phyloP scores from a whole-genome alignment of 2,329 filamentous ascomycete genomes.

The Epichloe sibirici region DNA sequence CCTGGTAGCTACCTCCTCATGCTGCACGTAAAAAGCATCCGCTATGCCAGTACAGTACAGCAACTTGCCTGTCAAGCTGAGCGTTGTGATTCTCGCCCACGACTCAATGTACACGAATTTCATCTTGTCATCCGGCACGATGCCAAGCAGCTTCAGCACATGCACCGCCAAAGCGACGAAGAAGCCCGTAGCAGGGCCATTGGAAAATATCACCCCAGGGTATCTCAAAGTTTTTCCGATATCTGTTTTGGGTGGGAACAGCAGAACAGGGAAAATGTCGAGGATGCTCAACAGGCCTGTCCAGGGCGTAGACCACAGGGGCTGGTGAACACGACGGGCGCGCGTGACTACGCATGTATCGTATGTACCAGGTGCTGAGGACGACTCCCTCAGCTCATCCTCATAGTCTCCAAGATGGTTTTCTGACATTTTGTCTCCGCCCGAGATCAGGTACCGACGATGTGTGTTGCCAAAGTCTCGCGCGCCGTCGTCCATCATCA shows the following conservation, averaged over 20 bases:
- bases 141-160: conserved; percentile 31
- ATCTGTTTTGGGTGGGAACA: conserved; percentile 17
- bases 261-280: conserved; percentile 47
- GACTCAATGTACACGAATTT: conserved; percentile 81
- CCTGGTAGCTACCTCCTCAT: conserved; percentile 46
- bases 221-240: conserved; percentile 24
- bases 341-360: conserved; percentile 59
- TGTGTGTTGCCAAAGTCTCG: conserved; percentile 41
- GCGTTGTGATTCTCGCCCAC: conserved; percentile 70
- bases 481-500: conserved; percentile 57
- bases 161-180: conserved; percentile 49
- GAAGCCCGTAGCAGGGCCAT: conserved; percentile 81
- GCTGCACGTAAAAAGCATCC: conserved; percentile 75
- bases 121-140: conserved; percentile 43
- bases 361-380: conserved; percentile 35
- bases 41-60: conserved; percentile 52
- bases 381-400: conserved; percentile 17
- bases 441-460: conserved; percentile 71
- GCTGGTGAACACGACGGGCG: conserved; percentile 73
- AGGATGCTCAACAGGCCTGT: conserved; percentile 54
- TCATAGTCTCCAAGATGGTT: conserved; percentile 50
- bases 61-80: conserved; percentile 77
- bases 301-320: conserved; percentile 58
- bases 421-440: conserved; percentile 58
- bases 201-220: conserved; percentile 70